phyloP scores from a whole-genome alignment of 1,284 basidiomycete species.

The Trametes versicolor region DNA sequence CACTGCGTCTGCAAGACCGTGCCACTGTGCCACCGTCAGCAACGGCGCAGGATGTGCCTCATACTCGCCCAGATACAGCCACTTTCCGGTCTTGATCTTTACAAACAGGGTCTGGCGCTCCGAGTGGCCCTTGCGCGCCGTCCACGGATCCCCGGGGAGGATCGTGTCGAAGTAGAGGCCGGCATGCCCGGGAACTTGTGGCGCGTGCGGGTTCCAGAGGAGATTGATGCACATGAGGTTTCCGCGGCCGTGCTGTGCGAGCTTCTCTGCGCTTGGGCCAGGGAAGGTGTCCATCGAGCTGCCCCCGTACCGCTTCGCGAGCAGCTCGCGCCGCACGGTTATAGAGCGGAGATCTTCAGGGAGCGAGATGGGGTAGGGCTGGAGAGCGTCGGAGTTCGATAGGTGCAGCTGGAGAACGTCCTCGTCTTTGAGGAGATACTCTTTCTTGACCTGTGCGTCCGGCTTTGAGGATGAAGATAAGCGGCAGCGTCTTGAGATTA shows the following conservation, averaged over 20 bases:
- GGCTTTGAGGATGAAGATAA: slow-evolving; percentile 14
- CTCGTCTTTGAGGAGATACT: slow-evolving; percentile 27
- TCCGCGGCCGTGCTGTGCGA: slow-evolving; percentile 41
- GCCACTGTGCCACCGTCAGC: slow-evolving; percentile 48
- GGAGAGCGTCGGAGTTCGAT: slow-evolving; percentile 17
- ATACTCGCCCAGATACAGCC: slow-evolving; percentile 51
- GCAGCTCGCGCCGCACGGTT: slow-evolving; percentile 43
- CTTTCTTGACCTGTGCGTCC: slow-evolving; percentile 30
- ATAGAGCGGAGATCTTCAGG: slow-evolving; percentile 8
- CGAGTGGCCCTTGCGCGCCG: slow-evolving; percentile 11
- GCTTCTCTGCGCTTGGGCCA: slow-evolving; percentile 33
- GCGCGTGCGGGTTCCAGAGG: slow-evolving; percentile 48
- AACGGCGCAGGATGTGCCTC: slow-evolving; percentile 32
- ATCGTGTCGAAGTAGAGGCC: slow-evolving; percentile 45
- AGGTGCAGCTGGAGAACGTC: slow-evolving; percentile 23
- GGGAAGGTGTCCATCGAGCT: slow-evolving; percentile 46
- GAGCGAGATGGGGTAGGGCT: slow-evolving; percentile 28
- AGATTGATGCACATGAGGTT: slow-evolving; percentile 50
- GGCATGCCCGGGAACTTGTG: slow-evolving; percentile 47
- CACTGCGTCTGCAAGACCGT: slow-evolving; percentile 23
- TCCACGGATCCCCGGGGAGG: slow-evolving; percentile 21
- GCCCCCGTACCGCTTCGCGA: slow-evolving; percentile 48
- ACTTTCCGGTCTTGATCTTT: slow-evolving; percentile 31
- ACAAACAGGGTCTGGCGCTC: slow-evolving; percentile 30
- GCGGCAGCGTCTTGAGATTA: too few relatives aligned